Evolutionary conservation across 306 rosid species (phyloP).

Genomic region (Dicorynia guianensis): DNA sequence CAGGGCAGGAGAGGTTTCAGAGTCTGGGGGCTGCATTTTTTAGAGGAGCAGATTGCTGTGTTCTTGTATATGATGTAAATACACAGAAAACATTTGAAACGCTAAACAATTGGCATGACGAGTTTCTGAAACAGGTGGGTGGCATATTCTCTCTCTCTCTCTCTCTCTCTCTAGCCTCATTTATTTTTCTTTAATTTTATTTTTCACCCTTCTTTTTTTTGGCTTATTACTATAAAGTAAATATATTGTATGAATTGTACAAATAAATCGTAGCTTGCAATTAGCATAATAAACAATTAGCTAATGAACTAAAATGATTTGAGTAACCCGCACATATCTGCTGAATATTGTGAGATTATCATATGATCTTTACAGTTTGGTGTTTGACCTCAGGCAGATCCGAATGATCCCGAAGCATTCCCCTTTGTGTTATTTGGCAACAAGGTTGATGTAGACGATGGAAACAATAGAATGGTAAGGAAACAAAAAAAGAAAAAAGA

Average conservation of each 20-base stretch:
- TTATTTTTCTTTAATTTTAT: background rate
- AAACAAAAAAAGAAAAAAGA: too few relatives aligned
- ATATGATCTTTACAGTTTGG: constrained; percentile 6
- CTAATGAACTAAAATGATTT: too few relatives aligned
- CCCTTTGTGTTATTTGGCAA: constrained; percentile 86
- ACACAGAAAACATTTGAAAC: constrained; percentile 67
- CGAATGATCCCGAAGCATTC: constrained; percentile 57
- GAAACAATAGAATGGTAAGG: constrained; percentile 68
- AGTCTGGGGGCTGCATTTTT: constrained; percentile 88
- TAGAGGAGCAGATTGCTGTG: constrained; percentile 95
- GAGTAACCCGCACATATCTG: too few relatives aligned
- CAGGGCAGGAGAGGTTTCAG: constrained; percentile 94
- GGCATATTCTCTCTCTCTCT: too few relatives aligned
- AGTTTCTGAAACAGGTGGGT: constrained; percentile 84
- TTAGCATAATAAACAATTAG: too few relatives aligned
- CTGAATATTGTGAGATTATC: background rate
- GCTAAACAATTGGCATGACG: constrained; percentile 82
- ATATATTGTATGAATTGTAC: too few relatives aligned
- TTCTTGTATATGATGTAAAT: constrained; percentile 86
- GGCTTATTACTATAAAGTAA: too few relatives aligned
- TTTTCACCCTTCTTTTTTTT: too few relatives aligned
- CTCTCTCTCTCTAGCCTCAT: background rate
- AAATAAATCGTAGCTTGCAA: too few relatives aligned
- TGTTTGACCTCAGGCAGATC: constrained; percentile 63
- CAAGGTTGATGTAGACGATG: constrained; percentile 76